phyloP scores from a whole-genome alignment of 345 rosid species.

The Cardamine occulta region DNA sequence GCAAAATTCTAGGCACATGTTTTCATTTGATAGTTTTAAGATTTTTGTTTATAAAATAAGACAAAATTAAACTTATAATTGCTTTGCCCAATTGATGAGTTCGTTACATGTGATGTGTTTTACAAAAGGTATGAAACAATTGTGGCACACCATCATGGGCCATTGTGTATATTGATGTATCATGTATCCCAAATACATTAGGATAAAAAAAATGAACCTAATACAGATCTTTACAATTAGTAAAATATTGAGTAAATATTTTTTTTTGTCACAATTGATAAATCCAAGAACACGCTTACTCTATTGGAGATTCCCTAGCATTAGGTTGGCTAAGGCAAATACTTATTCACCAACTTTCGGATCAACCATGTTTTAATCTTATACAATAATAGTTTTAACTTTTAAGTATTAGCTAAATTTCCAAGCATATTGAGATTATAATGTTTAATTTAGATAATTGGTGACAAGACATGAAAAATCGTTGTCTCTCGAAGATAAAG shows the following conservation, averaged over 20 bases:
- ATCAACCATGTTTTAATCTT: slow-evolving; percentile 1
- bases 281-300: slow-evolving; percentile 12
- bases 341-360: slow-evolving; percentile 19
- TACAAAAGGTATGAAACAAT: slow-evolving; percentile 28
- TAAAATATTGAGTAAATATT: not conserved
- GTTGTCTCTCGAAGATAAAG: not conserved
- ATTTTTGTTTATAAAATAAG: not conserved
- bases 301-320: not conserved
- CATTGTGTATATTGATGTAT: slow-evolving; percentile 7
- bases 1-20: slow-evolving; percentile 35
- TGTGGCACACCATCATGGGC: slow-evolving; percentile 28
- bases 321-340: slow-evolving; percentile 24
- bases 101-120: slow-evolving; percentile 42
- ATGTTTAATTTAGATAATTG: not conserved
- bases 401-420: not conserved
- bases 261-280: slow-evolving; percentile 7
- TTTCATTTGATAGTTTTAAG: slow-evolving; percentile 26
- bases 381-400: not conserved
- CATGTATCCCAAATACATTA: slow-evolving; percentile 19
- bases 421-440: not conserved
- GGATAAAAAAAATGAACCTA: not conserved
- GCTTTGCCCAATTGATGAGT: slow-evolving; percentile 20
- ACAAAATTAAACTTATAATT: slow-evolving; percentile 21
- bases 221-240: not conserved
- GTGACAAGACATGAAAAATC: not conserved